These are phyloP conservation scores for Trebouxiophyceae sp. DNA, from an alignment of 163 green algal genomes.

Conservation along the genomic window DNA sequence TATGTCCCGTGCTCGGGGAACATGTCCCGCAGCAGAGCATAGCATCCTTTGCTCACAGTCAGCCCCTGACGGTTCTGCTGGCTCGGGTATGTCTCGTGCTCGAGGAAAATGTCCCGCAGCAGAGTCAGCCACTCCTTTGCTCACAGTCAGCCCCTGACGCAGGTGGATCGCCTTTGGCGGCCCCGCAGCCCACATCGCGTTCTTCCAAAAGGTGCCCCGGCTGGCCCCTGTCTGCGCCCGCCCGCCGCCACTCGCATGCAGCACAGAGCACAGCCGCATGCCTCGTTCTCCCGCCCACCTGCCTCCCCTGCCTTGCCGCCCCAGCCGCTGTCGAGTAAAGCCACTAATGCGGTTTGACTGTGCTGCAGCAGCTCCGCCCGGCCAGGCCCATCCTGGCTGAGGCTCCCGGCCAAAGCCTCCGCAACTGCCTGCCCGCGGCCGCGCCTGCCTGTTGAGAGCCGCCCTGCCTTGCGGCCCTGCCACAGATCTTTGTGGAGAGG, in stretches of 20 bases:
- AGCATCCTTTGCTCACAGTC: too few relatives aligned
- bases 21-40: too few relatives aligned
- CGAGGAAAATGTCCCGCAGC: too few relatives aligned
- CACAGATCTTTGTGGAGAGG: constrained; percentile 68
- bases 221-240: neutral
- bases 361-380: constrained; percentile 1
- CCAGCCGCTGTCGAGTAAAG: constrained; percentile 1
- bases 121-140: too few relatives aligned
- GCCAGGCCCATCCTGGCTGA: constrained; percentile 22
- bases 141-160: constrained; percentile 12
- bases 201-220: constrained; percentile 54
- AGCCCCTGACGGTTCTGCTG: neutral
- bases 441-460: too few relatives aligned
- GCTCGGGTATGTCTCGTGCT: neutral
- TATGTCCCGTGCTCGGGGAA: neutral
- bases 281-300: neutral
- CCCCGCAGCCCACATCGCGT: constrained; percentile 77
- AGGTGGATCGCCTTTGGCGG: constrained; percentile 80
- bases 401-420: too few relatives aligned
- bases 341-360: constrained; percentile 1
- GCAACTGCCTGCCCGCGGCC: too few relatives aligned
- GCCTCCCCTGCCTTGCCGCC: neutral
- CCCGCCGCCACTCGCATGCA: too few relatives aligned
- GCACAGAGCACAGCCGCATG: too few relatives aligned
- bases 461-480: too few relatives aligned